phyloP scores from a whole-genome alignment of 148 eudicot genomes.

The Rhododendron henanense region DNA sequence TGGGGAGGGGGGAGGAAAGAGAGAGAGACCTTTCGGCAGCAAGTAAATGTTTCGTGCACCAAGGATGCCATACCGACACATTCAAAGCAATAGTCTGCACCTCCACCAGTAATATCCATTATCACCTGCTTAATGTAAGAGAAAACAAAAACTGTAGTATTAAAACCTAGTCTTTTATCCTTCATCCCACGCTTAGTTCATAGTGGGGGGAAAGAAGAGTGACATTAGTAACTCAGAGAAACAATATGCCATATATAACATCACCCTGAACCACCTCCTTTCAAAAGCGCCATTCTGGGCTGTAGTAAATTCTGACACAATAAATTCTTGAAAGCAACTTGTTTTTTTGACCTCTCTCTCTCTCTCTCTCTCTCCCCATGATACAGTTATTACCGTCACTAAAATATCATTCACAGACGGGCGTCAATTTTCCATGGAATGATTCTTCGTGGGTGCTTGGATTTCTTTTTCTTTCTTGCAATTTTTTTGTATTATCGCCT shows the following conservation, averaged over 20 bases:
- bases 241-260: not conserved
- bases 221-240: not conserved
- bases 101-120: conserved; percentile 78
- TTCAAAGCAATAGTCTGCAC: conserved; percentile 93
- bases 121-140: conserved; percentile 45
- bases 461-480: too few relatives aligned
- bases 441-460: too few relatives aligned
- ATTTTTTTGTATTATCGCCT: too few relatives aligned
- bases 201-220: not conserved
- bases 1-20: too few relatives aligned
- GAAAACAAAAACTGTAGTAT: not conserved
- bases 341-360: too few relatives aligned
- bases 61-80: conserved; percentile 77
- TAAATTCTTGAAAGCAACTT: not conserved
- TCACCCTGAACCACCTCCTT: not conserved
- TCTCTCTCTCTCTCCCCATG: too few relatives aligned
- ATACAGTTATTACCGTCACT: too few relatives aligned
- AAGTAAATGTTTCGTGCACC: conserved; percentile 80
- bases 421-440: too few relatives aligned
- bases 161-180: not conserved
- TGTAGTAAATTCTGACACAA: not conserved
- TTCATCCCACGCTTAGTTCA: not conserved
- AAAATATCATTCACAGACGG: too few relatives aligned
- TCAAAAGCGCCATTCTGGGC: not conserved
- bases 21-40: conserved; percentile 58